A percentile compares a stretch with the other conserved stretches of the same genome.
These are phyloP conservation scores for Phytophthora melonis DNA, from an alignment of 352 stramenopile species.

Conservation along the genomic window DNA sequence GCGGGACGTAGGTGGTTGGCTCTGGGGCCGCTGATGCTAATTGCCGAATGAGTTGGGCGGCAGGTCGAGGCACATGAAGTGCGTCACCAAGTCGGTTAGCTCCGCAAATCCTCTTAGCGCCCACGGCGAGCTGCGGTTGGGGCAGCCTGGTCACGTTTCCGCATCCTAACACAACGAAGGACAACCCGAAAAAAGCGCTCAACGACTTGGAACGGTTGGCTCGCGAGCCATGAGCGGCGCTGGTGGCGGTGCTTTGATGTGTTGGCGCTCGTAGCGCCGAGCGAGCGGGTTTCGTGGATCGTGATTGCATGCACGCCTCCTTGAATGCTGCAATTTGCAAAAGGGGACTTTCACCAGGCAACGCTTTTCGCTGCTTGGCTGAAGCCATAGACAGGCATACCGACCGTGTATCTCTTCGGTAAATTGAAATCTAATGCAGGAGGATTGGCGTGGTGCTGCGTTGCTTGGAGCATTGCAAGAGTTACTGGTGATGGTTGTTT, in stretches of 20 bases:
- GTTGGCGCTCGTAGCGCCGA: not conserved
- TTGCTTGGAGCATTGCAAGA: not conserved
- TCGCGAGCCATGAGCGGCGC: not conserved
- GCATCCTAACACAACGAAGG: constrained; percentile 4
- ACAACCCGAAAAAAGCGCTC: not conserved
- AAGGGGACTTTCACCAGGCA: not conserved
- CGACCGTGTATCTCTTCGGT: not conserved
- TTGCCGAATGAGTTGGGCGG: constrained; percentile 16
- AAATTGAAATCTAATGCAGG: not conserved
- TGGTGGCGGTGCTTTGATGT: not conserved
- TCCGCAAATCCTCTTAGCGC: constrained; percentile 10
- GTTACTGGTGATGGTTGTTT: not conserved
- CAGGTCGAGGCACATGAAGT: not conserved
- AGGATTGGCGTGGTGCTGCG: not conserved
- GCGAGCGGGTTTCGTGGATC: not conserved
- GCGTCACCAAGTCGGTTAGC: constrained; percentile 4
- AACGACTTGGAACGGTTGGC: not conserved
- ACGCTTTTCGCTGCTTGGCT: not conserved
- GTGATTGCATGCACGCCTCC: not conserved
- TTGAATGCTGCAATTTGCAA: not conserved
- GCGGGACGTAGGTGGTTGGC: not conserved
- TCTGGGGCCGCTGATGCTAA: not conserved
- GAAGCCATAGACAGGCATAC: not conserved
- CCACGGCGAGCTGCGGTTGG: constrained; percentile 7
- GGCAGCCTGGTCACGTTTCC: constrained; percentile 17